These are phyloP conservation scores for Chondrostereum purpureum DNA, from an alignment of 1,284 basidiomycete genomes.

Conservation along the genomic window DNA sequence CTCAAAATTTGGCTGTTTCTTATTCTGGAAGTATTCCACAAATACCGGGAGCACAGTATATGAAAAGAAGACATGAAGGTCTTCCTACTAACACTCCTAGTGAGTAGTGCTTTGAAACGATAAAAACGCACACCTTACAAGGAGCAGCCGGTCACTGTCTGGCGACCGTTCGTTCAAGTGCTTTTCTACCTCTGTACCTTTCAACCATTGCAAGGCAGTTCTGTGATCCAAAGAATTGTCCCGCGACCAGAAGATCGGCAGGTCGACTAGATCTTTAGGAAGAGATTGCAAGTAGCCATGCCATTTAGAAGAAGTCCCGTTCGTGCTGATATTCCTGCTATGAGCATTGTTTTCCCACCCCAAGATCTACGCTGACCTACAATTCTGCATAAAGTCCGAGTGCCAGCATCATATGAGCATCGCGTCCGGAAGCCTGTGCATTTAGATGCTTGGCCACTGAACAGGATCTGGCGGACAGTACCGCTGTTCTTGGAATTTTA, in stretches of 20 bases:
- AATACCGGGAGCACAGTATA: constrained; percentile 32
- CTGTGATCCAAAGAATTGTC: constrained; percentile 26
- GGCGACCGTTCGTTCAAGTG: constrained; percentile 20
- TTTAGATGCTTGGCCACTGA: constrained; percentile 36
- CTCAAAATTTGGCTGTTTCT: constrained; percentile 27
- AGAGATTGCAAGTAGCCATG: constrained; percentile 63
- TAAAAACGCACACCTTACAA: constrained; percentile 1
- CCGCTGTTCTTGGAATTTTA: constrained; percentile 53
- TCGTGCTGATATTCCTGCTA: too few species aligned
- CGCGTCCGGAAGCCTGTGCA: constrained; percentile 43
- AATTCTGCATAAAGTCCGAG: constrained; percentile 58
- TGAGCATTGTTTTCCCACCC: too few species aligned
- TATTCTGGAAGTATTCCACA: constrained; percentile 21
- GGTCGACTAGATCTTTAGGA: constrained; percentile 41
- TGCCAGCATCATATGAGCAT: constrained; percentile 52
- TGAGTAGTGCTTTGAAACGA: too few species aligned
- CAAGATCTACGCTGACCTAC: constrained; percentile 48
- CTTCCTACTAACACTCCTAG: too few species aligned
- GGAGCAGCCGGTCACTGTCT: constrained; percentile 1
- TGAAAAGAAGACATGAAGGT: constrained; percentile 42
- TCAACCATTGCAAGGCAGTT: constrained; percentile 37
- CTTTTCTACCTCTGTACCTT: constrained; percentile 38
- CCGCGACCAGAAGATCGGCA: constrained; percentile 60
- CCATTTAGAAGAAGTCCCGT: constrained; percentile 49
- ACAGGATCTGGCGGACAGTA: constrained; percentile 59